A percentile compares a stretch with the other conserved stretches of the same genome.
phyloP scores from a whole-genome alignment of 2,329 filamentous ascomycete genomes.

The Ploettnerulaceae sp. region DNA sequence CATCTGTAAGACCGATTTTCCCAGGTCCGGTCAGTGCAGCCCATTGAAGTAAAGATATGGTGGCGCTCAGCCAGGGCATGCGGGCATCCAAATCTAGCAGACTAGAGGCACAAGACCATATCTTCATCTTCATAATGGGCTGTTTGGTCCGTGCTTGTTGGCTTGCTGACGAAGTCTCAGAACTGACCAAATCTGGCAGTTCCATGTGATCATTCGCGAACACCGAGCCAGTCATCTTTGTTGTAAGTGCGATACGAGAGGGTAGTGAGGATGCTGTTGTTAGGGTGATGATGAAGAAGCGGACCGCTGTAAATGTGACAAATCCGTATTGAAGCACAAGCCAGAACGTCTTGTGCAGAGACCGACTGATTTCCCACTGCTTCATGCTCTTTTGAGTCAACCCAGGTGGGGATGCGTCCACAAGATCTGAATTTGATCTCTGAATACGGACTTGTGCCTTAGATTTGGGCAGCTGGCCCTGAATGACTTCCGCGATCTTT shows the following conservation, averaged over 20 bases:
- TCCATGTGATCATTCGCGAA: slow-evolving; percentile 27
- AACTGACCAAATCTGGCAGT: slow-evolving; percentile 12
- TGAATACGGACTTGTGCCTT: slow-evolving; percentile 30
- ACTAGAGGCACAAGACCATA: slow-evolving; percentile 70
- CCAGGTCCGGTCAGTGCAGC: slow-evolving; percentile 69
- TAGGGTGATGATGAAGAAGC: slow-evolving; percentile 60
- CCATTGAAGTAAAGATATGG: slow-evolving; percentile 71
- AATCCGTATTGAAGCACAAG: slow-evolving; percentile 46
- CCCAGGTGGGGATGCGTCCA: slow-evolving; percentile 8
- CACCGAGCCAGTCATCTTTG: slow-evolving; percentile 24
- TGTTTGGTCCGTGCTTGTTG: slow-evolving; percentile 25
- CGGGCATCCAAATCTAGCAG: slow-evolving; percentile 69
- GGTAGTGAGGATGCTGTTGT: slow-evolving; percentile 64
- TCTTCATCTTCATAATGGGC: slow-evolving; percentile 63
- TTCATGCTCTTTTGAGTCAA: slow-evolving; percentile 18
- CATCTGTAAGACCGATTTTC: slow-evolving; percentile 66
- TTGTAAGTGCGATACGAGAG: slow-evolving; percentile 40
- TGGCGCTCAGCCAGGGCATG: slow-evolving; percentile 87
- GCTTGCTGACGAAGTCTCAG: slow-evolving; percentile 16
- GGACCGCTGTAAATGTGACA: slow-evolving; percentile 53
- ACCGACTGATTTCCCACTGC: slow-evolving; percentile 19
- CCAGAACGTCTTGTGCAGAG: slow-evolving; percentile 42
- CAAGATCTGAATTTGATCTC: slow-evolving; percentile 33
- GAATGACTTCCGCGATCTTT: slow-evolving; percentile 55
- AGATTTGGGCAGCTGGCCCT: slow-evolving; percentile 33